These are phyloP conservation scores for Diplodia scrobiculata DNA, from an alignment of 2,329 filamentous ascomycete species.

Conservation along the genomic window DNA sequence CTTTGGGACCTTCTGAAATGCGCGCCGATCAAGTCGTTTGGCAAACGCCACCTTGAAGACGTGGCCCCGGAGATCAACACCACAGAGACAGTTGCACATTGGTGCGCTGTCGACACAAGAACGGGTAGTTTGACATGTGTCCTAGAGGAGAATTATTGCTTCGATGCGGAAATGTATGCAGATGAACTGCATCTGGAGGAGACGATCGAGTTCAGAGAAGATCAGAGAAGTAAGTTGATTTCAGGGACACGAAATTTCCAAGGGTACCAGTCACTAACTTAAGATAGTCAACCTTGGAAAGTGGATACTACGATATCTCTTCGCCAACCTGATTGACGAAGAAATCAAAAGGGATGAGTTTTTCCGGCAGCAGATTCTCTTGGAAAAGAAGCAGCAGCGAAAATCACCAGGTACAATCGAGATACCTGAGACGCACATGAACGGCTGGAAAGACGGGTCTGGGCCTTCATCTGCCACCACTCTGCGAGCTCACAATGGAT, in stretches of 20 bases:
- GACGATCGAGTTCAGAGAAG: constrained; percentile 79
- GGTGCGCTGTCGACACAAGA: constrained; percentile 93
- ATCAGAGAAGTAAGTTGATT: constrained; percentile 76
- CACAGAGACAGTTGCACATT: constrained; percentile 84
- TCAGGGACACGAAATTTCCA: neutral
- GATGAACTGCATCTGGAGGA: constrained; percentile 79
- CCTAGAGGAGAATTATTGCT: constrained; percentile 91
- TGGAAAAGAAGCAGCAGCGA: constrained; percentile 61
- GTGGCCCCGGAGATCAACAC: constrained; percentile 86
- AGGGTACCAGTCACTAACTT: constrained; percentile 31
- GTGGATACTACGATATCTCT: constrained; percentile 92
- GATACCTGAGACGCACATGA: constrained; percentile 53
- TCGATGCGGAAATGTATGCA: constrained; percentile 95
- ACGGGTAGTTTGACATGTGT: constrained; percentile 90
- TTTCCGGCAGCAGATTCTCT: constrained; percentile 69
- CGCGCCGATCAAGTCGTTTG: constrained; percentile 84
- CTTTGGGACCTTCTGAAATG: constrained; percentile 95
- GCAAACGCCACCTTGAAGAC: constrained; percentile 90
- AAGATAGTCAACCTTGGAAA: constrained; percentile 87
- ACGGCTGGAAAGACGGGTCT: constrained; percentile 49
- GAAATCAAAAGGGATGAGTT: constrained; percentile 79
- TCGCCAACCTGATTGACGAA: constrained; percentile 84
- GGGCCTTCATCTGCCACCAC: constrained; percentile 55
- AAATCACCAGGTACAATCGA: constrained; percentile 65
- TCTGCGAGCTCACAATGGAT: constrained; percentile 61